phyloP scores from a whole-genome alignment of 768 basidiomycete genomes.

The Ephemerocybe angulata region DNA sequence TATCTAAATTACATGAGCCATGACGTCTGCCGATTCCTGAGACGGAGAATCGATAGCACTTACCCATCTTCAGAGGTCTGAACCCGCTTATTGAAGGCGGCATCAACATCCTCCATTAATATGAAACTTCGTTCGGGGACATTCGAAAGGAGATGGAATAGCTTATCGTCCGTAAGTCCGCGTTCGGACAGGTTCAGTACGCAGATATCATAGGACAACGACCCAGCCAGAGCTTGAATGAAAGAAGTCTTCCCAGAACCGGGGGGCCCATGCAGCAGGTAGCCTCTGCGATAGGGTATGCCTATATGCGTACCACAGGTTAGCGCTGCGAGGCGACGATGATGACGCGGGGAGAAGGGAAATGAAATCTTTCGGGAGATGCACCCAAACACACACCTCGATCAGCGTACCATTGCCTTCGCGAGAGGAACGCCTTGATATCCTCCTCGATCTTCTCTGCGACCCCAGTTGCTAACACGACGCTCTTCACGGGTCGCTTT shows the following conservation, averaged over 20 bases:
- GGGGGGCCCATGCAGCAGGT: slow-evolving; percentile 92
- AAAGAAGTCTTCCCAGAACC: slow-evolving; percentile 98
- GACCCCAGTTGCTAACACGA: slow-evolving; percentile 81
- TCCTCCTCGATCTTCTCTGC: slow-evolving; percentile 82
- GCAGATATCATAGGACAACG: slow-evolving; percentile 92
- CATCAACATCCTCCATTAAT: slow-evolving; percentile 97
- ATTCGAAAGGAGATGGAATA: slow-evolving; percentile 89
- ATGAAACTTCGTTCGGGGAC: slow-evolving; percentile 90
- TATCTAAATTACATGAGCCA: slow-evolving; percentile 49
- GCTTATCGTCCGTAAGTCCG: slow-evolving; percentile 93
- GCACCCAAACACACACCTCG: slow-evolving; percentile 62
- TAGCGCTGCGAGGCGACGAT: too few species aligned
- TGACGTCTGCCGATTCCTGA: slow-evolving; percentile 8
- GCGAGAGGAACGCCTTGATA: slow-evolving; percentile 72
- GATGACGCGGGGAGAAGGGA: slow-evolving; percentile 2
- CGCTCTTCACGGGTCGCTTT: slow-evolving; percentile 83
- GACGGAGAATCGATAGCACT: slow-evolving; percentile 20
- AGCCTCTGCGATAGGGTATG: slow-evolving; percentile 95
- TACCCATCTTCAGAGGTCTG: slow-evolving; percentile 92
- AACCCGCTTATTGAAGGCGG: slow-evolving; percentile 91
- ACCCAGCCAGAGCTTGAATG: slow-evolving; percentile 94
- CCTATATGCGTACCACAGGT: slow-evolving; percentile 50
- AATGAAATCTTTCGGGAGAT: background rate
- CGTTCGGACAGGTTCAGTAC: slow-evolving; percentile 93
- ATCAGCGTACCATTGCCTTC: slow-evolving; percentile 94